Conservation (phyloP, 2,329 filamentous ascomycete genomes). For the Stagonosporopsis chrysanthemi region DNA sequence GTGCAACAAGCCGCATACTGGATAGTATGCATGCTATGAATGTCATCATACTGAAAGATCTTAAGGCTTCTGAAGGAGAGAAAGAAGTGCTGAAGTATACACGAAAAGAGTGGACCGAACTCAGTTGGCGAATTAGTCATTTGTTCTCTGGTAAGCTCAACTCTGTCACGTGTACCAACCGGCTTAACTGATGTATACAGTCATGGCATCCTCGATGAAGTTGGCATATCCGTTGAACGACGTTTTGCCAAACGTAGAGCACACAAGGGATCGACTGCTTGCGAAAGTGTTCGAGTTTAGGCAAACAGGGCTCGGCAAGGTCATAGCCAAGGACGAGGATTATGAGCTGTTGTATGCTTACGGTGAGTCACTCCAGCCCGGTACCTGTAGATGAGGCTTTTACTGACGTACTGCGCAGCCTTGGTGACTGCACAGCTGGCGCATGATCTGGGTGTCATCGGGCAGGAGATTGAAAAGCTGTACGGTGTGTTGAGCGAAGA, state of each 20-base stretch:
- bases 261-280: constrained; percentile 81
- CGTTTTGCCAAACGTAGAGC: constrained; percentile 81
- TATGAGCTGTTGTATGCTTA: constrained; percentile 95
- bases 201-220: constrained; percentile 91
- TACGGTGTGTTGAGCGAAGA: constrained; percentile 70
- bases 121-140: constrained; percentile 91
- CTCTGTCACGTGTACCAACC: not conserved
- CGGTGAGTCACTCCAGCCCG: constrained; percentile 56
- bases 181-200: constrained; percentile 49
- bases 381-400: not conserved
- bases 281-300: constrained; percentile 89
- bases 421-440: constrained; percentile 68
- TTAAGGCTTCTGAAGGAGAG: constrained; percentile 79
- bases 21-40: constrained; percentile 98
- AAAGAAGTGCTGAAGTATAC: constrained; percentile 82
- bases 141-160: constrained; percentile 65
- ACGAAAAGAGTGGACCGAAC: constrained; percentile 75
- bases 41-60: constrained; percentile 83
- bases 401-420: constrained; percentile 50
- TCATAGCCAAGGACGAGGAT: constrained; percentile 73
- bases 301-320: constrained; percentile 65
- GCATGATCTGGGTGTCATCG: constrained; percentile 62
- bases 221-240: constrained; percentile 93
- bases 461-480: constrained; percentile 64
- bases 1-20: constrained; percentile 81